phyloP scores from a whole-genome alignment of 2,329 filamentous ascomycete genomes.

The Lasiodiplodia sp. region DNA sequence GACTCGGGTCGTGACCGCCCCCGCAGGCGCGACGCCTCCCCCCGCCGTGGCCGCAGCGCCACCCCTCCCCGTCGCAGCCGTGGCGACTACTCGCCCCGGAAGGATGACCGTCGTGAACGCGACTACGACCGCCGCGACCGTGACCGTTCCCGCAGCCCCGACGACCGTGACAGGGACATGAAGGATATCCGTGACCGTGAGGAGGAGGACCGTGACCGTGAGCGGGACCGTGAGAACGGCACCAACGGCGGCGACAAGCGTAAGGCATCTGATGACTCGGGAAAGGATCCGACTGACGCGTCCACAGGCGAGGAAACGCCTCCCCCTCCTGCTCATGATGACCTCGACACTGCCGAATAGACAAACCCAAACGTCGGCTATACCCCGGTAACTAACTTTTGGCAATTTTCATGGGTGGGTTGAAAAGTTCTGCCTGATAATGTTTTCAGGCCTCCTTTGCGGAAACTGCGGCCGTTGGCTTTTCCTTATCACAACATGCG shows the following conservation, averaged over 20 bases:
- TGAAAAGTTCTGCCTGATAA: constrained; percentile 27
- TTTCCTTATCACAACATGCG: constrained; percentile 26
- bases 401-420: constrained; percentile 17
- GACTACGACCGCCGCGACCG: constrained; percentile 75
- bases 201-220: constrained; percentile 63
- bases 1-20: constrained; percentile 78
- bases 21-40: constrained; percentile 74
- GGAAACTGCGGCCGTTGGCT: constrained; percentile 27
- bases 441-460: constrained; percentile 15
- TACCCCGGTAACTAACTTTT: constrained; percentile 25
- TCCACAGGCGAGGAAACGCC: constrained; percentile 41
- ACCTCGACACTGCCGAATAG: constrained; percentile 77
- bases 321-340: constrained; percentile 85
- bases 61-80: constrained; percentile 64
- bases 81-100: constrained; percentile 82
- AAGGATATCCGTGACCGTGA: constrained; percentile 64
- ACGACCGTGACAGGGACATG: constrained; percentile 66
- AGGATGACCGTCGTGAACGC: constrained; percentile 83
- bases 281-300: constrained; percentile 38
- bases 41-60: constrained; percentile 51
- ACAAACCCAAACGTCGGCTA: background rate
- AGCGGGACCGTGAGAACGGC: constrained; percentile 70
- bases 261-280: constrained; percentile 50
- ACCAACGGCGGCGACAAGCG: constrained; percentile 92
- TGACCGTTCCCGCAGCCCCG: constrained; percentile 72